Evolutionary conservation across 345 rosid species (phyloP).

Genomic region (Corymbia maculata): DNA sequence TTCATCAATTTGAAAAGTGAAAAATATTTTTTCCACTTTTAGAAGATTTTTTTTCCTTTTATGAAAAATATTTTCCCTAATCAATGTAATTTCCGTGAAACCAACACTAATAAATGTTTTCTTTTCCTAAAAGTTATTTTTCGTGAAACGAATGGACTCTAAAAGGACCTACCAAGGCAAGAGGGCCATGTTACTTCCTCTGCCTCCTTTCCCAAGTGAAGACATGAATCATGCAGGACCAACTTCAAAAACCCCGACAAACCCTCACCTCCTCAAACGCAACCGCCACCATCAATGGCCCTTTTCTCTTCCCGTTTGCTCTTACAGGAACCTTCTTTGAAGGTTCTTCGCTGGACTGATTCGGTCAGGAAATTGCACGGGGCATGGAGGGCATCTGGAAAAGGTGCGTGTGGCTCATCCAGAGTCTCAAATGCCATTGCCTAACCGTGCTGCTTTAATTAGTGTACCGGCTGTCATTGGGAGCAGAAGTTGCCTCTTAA

Average conservation of each 20-base stretch:
- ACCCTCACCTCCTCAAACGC: neutral
- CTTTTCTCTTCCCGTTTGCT: neutral
- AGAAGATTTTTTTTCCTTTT: too few species aligned
- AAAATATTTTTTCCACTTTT: too few species aligned
- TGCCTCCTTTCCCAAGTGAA: neutral
- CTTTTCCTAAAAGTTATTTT: too few species aligned
- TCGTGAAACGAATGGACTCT: too few species aligned
- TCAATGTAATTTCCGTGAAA: too few species aligned
- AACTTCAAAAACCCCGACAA: neutral
- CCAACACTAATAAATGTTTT: too few species aligned
- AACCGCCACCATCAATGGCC: neutral
- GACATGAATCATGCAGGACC: neutral
- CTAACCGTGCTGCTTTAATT: neutral
- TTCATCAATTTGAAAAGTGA: too few species aligned
- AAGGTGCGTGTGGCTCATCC: neutral
- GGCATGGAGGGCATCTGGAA: neutral
- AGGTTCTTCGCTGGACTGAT: neutral
- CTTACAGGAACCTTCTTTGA: neutral
- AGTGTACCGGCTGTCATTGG: neutral
- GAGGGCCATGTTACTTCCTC: neutral
- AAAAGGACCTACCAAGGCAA: neutral
- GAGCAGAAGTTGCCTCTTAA: neutral
- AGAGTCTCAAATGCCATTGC: neutral
- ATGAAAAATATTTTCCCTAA: too few species aligned
- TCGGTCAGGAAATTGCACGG: neutral